These are phyloP conservation scores for Niveomyces coronatus DNA, from an alignment of 2,329 filamentous ascomycete species.

Conservation along the genomic window DNA sequence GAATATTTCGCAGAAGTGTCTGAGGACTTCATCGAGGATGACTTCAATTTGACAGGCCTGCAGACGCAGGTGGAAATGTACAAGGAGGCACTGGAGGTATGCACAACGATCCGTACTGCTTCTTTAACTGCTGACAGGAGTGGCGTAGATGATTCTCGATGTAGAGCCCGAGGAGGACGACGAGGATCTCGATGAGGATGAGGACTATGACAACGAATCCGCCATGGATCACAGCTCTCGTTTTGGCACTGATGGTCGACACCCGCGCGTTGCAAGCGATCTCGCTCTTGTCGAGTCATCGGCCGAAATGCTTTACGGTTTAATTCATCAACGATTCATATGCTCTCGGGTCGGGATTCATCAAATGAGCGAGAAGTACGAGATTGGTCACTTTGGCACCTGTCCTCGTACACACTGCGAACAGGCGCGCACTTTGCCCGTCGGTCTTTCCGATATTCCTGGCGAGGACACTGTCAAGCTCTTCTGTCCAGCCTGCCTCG, in stretches of 20 bases:
- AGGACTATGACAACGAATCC: slow-evolving; percentile 62
- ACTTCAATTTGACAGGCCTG: slow-evolving; percentile 95
- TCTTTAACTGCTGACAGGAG: neutral
- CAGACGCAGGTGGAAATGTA: slow-evolving; percentile 97
- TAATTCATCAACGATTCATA: slow-evolving; percentile 98
- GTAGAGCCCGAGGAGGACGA: slow-evolving; percentile 93
- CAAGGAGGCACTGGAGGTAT: slow-evolving; percentile 86
- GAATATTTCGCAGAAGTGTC: slow-evolving; percentile 99
- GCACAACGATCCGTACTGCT: neutral
- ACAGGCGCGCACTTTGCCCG: slow-evolving; percentile 79
- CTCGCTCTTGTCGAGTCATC: slow-evolving; percentile 93
- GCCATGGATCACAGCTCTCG: slow-evolving; percentile 40
- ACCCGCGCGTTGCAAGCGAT: slow-evolving; percentile 81
- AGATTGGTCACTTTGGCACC: slow-evolving; percentile 87
- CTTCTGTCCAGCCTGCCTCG: slow-evolving; percentile 92
- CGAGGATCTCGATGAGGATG: slow-evolving; percentile 75
- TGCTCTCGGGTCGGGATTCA: slow-evolving; percentile 93
- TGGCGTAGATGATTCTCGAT: slow-evolving; percentile 78
- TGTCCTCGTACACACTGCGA: slow-evolving; percentile 94
- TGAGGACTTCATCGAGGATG: slow-evolving; percentile 98
- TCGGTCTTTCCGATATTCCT: slow-evolving; percentile 87
- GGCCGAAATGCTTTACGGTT: slow-evolving; percentile 93
- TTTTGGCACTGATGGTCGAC: slow-evolving; percentile 56
- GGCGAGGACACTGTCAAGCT: slow-evolving; percentile 97
- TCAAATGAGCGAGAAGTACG: slow-evolving; percentile 99